Evolutionary conservation across 176 grass and related monocot genomes (phyloP), one percentile per base, ranked within the genome.

Genomic region (Aegilops umbellulata): DNA sequence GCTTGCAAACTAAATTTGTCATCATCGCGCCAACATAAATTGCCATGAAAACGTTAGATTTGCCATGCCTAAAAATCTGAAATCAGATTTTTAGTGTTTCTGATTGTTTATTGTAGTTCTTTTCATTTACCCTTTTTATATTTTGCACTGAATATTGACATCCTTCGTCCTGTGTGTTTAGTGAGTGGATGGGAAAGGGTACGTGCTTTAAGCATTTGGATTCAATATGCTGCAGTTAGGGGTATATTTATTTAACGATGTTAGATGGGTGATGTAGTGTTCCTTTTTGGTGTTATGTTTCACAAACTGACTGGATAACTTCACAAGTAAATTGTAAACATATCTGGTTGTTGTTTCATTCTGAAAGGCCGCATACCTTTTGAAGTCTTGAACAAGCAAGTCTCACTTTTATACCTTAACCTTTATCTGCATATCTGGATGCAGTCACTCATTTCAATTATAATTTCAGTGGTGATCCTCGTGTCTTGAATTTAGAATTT

Each of bases 261-360:
- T 57, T 66, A 8, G 30, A 83, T 42, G 57, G 36, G 70, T 57
- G 23, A 55, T 65, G 39, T 69, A 82, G 7, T 55, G 8, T 30
- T 15, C 49, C 32, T 32, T 86, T 70, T 58, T 60, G 12, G 24
- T 16, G 19, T 46, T 24, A 74, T 44, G 38, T 32, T 76, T 83
- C 58, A 47, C 63, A 25, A 30, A 57, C 30, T 73, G 72, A 64
- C 32, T 76, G 51, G 58, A 73, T 4, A 57, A 78, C 57, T 53
- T 77, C 13, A 24, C 29, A 39, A 86, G 20, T 44, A 57, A 65
- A 36, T 22, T 58, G 13, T 57, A 42, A 55, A 78, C 55, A 42
- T 64, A 80, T 83, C 6, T 73, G 30, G 24, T 39, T n/a, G 7
- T 74, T 62, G 23, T 80, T 89, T 84, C 63, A 80, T 84, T 84